phyloP scores from a whole-genome alignment of 2,329 filamentous ascomycete species.

The Tolypocladium capitatum region DNA sequence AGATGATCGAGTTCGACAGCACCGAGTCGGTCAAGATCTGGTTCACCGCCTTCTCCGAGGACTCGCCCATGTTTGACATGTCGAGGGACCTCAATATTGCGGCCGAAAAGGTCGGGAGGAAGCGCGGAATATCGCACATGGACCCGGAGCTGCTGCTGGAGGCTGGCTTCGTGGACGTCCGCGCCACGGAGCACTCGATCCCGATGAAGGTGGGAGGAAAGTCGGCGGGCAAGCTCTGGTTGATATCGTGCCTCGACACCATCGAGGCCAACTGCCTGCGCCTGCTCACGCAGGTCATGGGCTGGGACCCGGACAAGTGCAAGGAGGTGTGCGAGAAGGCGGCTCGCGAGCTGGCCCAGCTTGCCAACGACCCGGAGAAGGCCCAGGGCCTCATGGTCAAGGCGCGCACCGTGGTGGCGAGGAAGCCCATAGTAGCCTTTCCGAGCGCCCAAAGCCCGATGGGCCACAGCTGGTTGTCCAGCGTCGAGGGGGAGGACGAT shows the following conservation, averaged over 20 bases:
- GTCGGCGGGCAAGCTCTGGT: slow-evolving; percentile 38
- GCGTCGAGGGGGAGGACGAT: not conserved
- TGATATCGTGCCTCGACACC: slow-evolving; percentile 36
- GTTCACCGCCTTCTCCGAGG: slow-evolving; percentile 25
- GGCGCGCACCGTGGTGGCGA: slow-evolving; percentile 33
- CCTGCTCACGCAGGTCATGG: slow-evolving; percentile 37
- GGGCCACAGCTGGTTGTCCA: not conserved
- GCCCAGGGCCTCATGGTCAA: slow-evolving; percentile 31
- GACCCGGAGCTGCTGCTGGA: slow-evolving; percentile 30
- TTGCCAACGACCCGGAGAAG: slow-evolving; percentile 32
- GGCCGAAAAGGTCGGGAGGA: slow-evolving; percentile 29
- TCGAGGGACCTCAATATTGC: slow-evolving; percentile 28
- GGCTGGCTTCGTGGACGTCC: slow-evolving; percentile 38
- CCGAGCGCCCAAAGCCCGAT: not conserved
- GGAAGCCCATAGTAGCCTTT: slow-evolving; percentile 28
- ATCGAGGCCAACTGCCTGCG: slow-evolving; percentile 36
- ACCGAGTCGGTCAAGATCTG: slow-evolving; percentile 21
- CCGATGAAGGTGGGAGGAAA: slow-evolving; percentile 31
- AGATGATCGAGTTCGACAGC: slow-evolving; percentile 40
- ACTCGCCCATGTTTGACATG: slow-evolving; percentile 30
- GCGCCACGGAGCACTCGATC: slow-evolving; percentile 32
- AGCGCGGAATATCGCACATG: slow-evolving; percentile 31
- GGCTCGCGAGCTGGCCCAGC: slow-evolving; percentile 32
- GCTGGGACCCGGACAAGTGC: slow-evolving; percentile 36
- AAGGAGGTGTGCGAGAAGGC: slow-evolving; percentile 32